These are phyloP conservation scores for Populus simonii DNA, from an alignment of 345 rosid species.

Conservation along the genomic window DNA sequence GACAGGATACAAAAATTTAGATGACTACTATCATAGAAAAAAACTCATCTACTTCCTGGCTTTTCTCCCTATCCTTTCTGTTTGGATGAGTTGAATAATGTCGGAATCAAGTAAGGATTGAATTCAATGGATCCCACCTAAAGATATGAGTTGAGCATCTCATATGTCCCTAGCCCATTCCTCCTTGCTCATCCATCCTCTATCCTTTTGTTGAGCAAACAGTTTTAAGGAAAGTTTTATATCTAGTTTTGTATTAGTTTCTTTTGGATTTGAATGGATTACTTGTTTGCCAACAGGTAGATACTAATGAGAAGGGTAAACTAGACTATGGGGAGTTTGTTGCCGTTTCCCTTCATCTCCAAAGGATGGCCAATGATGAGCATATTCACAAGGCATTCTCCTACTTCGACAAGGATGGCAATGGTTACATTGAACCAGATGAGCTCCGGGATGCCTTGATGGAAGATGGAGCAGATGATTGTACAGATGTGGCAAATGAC, in stretches of 20 bases:
- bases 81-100: neutral
- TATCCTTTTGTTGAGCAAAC: neutral
- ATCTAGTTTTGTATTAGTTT: neutral
- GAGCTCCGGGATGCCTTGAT: constrained; percentile 88
- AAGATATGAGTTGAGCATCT: neutral
- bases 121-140: neutral
- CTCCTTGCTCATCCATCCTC: neutral
- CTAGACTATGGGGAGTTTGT: constrained; percentile 89
- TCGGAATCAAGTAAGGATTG: neutral
- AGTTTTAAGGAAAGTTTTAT: neutral
- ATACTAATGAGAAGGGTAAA: constrained; percentile 85
- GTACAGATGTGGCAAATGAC: constrained; percentile 87
- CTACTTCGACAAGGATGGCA: constrained; percentile 91
- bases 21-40: neutral
- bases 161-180: neutral
- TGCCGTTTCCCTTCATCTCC: constrained; percentile 88
- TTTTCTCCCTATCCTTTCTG: neutral
- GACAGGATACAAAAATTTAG: neutral
- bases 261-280: constrained; percentile 9
- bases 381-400: constrained; percentile 97
- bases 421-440: constrained; percentile 79
- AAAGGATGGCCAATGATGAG: constrained; percentile 92
- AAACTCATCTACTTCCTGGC: neutral
- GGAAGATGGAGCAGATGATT: constrained; percentile 96
- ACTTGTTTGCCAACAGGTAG: constrained; percentile 58